Evolutionary conservation across 768 basidiomycete species (phyloP).

Genomic region (Suillus subaureus): DNA sequence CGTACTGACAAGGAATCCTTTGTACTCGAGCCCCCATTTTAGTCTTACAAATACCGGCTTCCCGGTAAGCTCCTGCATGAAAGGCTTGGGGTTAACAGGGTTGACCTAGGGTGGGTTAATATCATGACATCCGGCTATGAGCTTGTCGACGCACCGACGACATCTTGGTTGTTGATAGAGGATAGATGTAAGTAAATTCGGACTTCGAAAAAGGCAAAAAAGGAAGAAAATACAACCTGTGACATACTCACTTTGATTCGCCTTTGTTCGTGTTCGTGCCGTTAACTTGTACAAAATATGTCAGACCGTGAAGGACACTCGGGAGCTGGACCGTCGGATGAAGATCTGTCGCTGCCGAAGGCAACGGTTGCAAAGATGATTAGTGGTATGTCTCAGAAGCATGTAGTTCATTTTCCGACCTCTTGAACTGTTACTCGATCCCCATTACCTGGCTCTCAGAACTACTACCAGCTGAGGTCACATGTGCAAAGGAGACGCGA

Average conservation of each 20-base stretch:
- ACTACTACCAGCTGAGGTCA: conserved; percentile 82
- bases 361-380: conserved; percentile 99
- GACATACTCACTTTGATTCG: conserved; percentile 13
- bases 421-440: conserved; percentile 13
- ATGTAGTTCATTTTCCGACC: conserved; percentile 6
- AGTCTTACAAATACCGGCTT: conserved; percentile 93
- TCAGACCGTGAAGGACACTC: conserved; percentile 87
- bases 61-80: conserved; percentile 97
- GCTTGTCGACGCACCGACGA: conserved; percentile 52
- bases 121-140: conserved; percentile 2
- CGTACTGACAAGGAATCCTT: conserved; percentile 97
- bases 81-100: conserved; percentile 98
- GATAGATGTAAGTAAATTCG: conserved; percentile 31
- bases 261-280: conserved; percentile 30
- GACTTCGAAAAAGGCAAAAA: conserved; percentile 40
- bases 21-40: conserved; percentile 99
- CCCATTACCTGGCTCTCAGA: conserved; percentile 51
- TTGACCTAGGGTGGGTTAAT: conserved; percentile 56
- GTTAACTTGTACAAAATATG: conserved; percentile 56
- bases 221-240: conserved; percentile 15
- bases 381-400: conserved; percentile 54
- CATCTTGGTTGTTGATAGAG: conserved; percentile 56
- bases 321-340: conserved; percentile 70
- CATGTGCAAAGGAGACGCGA: conserved; percentile 94
- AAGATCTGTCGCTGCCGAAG: conserved; percentile 93